A percentile compares a stretch with the other conserved stretches of the same genome.
Evolutionary conservation across 2,329 filamentous ascomycete species (phyloP).

Genomic region (Ceratocystis colombiana): DNA sequence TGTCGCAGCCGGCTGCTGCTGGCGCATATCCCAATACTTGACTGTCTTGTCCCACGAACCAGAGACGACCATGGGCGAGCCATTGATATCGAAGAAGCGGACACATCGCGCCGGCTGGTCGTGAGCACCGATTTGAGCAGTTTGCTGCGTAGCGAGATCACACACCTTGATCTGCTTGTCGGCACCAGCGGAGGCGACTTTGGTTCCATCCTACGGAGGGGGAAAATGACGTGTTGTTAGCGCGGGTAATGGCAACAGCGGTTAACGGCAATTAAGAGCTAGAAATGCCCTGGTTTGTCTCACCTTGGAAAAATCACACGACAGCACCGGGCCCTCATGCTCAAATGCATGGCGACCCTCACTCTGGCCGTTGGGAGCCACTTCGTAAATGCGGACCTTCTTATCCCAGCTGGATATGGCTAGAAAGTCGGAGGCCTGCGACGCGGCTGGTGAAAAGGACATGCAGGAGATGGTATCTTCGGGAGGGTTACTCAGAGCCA

Average conservation of each 20-base stretch:
- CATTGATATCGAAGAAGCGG: slow-evolving; percentile 63
- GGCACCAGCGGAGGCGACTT: slow-evolving; percentile 76
- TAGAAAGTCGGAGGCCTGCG: slow-evolving; percentile 59
- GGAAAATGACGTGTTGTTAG: background rate
- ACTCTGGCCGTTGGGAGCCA: slow-evolving; percentile 64
- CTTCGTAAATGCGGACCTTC: slow-evolving; percentile 94
- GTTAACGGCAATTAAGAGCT: no score
- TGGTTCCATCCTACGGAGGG: slow-evolving; percentile 65
- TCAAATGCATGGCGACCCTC: slow-evolving; percentile 79
- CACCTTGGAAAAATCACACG: slow-evolving; percentile 81
- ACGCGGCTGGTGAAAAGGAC: slow-evolving; percentile 59
- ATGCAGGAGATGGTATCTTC: slow-evolving; percentile 85
- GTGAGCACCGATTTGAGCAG: slow-evolving; percentile 69
- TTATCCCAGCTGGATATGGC: slow-evolving; percentile 95
- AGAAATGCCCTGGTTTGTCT: slow-evolving; percentile 29
- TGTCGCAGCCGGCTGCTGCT: slow-evolving; percentile 53
- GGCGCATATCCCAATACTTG: slow-evolving; percentile 78
- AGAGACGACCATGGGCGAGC: slow-evolving; percentile 74
- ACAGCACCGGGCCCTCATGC: slow-evolving; percentile 74
- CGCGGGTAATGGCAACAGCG: background rate
- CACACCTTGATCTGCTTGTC: slow-evolving; percentile 86
- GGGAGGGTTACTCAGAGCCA: slow-evolving; percentile 66
- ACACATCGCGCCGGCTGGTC: slow-evolving; percentile 71
- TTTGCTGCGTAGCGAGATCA: slow-evolving; percentile 61
- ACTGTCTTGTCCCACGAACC: slow-evolving; percentile 87